phyloP scores from a whole-genome alignment of 441 rosid genomes.

The Geranium incanum region DNA sequence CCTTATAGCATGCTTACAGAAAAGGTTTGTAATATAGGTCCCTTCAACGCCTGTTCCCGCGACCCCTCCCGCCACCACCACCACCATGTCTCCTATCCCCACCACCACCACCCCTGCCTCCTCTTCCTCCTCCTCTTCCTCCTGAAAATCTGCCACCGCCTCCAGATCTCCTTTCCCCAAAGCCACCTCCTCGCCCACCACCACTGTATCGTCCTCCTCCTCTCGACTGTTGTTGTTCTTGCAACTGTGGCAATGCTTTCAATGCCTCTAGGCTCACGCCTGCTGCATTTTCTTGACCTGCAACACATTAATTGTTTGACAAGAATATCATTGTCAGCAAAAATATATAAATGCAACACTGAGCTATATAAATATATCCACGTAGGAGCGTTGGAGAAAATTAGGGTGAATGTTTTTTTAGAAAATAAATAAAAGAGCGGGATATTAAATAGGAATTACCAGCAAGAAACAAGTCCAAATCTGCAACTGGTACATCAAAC shows the following conservation, averaged over 20 bases:
- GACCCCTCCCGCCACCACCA: slow-evolving; percentile 33
- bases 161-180: slow-evolving; percentile 25
- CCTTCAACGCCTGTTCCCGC: slow-evolving; percentile 36
- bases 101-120: slow-evolving; percentile 44
- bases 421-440: no score
- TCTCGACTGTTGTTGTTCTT: slow-evolving; percentile 27
- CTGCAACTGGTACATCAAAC: slow-evolving; percentile 58
- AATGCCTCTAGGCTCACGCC: slow-evolving; percentile 57
- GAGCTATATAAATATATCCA: no score
- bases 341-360: no score
- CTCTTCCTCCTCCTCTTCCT: slow-evolving; percentile 41
- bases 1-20: no score
- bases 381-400: no score
- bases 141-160: slow-evolving; percentile 36
- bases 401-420: no score
- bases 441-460: slow-evolving; percentile 26
- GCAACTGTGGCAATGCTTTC: slow-evolving; percentile 60
- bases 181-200: slow-evolving; percentile 24
- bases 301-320: slow-evolving; percentile 2
- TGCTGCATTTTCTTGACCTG: slow-evolving; percentile 63
- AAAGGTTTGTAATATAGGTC: no score
- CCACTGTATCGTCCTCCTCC: slow-evolving; percentile 18
- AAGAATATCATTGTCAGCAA: neutral
- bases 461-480: slow-evolving; percentile 50
- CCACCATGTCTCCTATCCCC: slow-evolving; percentile 28